Evolutionary conservation across 2,329 filamentous ascomycete genomes (phyloP), one percentile per base, ranked within the genome.

Genomic region (Cladophialophora yegresii): DNA sequence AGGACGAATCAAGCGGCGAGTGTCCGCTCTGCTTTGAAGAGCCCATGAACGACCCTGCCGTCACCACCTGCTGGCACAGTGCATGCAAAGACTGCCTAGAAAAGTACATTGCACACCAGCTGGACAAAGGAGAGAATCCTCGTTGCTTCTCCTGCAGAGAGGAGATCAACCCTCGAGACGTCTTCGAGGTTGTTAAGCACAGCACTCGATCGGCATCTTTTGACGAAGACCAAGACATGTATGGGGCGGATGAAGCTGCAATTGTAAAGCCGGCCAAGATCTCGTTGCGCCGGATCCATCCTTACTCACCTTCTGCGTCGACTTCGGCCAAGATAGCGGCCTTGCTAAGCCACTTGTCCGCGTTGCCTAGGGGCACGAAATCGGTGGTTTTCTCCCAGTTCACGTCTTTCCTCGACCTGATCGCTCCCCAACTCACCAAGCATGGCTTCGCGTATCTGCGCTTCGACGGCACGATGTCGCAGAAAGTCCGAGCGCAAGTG

Each of bases 311-410:
- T 0, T 79, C 79, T 5, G 78, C 79, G 3, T 78, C 79, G 59
- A 81, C 79, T 1, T 96, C 92, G 0, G 91, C 95, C 54, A 99
- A 99, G 76, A 90, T 98, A 12, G 87, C 90, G 51, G 85, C 90
- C 0, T 83, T 99, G 4, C 84, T 97, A 68, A 84, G 81, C 3
- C 87, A 95, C 64, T 84, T 99, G 4, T 89, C 89, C 49, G 79
- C 81, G 1, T 78, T 96, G 7, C 87, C 89, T n/a, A 85, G 88
- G 0, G 81, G 77, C 4, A 89, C 89, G 55, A 98, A 97, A 77
- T 92, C 90, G 0, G 93, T 98, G 23, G 88, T 99, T 33, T 99
- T 99, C 78, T 95, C 90, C 62, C 95, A 99, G 77, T 99, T 99
- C 76, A 99, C 95, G 0, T 96, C 93, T 0, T 99, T 98, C 76